Base-by-base conservation (phyloP, 345 rosid genomes). In the Moricandia arvensis region DNA sequence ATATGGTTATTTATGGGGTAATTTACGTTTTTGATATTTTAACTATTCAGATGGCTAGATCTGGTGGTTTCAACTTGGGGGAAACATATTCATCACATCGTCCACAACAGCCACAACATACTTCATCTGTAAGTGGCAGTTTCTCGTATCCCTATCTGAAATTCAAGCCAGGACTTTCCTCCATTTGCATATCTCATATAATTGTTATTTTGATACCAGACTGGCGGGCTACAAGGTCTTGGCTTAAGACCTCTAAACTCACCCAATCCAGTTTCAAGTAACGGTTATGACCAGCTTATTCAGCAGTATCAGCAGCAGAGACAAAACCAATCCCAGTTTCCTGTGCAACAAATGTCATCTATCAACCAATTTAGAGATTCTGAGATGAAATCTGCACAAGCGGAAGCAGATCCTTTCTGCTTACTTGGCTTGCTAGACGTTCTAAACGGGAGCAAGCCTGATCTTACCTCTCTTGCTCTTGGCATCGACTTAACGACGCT, bases 401-500 rank as follows among this genome's bases (percentile, higher is more conserved):
- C 99, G 62, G 63, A 85, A 59, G 87, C 97, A 16, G 97, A 96
- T 59, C 91, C 89, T 34, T 91, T 80, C 82, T 90, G 97, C 62
- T 83, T 91, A 68, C 96, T 91, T 61, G 97, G 95, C 72, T 87
- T 91, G 85, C 70, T 85, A 75, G 88, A 89, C 43, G 91, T 91
- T 49, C 82, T 89, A 72, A 82, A 87, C 82, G 87, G 88, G 89
- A 89, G 82, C 79, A 89, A 91, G 72, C 91, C 97, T 75, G 97
- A 86, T 76, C 76, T 91, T 24, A 83, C 96, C 1, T 85, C 95
- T 8, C 87, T 91, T 64, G 91, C 97, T 7, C 97, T 91, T 75
- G 97, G 97, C 80, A 92, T 95, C 69, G 99, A 95, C 74, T 81
- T 95, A 72, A 96, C 97, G 13, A 91, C 97, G 8, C 94, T 96